A percentile compares a stretch with the other conserved stretches of the same genome.
phyloP scores from a whole-genome alignment of 345 rosid species.

The Arabis hirsuta region DNA sequence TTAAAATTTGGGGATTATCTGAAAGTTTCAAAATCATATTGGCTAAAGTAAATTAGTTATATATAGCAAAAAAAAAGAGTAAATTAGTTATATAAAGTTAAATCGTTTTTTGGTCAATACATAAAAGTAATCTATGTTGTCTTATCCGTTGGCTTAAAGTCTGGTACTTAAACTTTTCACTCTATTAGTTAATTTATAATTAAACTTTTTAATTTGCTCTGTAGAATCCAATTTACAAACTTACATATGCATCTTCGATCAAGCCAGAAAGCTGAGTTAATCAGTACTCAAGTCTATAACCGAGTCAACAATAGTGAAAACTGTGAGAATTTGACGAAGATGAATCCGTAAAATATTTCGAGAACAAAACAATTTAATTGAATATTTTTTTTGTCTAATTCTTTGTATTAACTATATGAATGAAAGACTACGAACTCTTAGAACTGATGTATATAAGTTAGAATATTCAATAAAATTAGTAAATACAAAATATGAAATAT shows the following conservation, averaged over 20 bases:
- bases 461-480: too few species aligned
- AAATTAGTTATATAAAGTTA: neutral
- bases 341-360: too few species aligned
- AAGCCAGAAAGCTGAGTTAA: neutral
- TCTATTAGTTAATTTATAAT: conserved; percentile 5
- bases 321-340: too few species aligned
- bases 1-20: conserved; percentile 3
- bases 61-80: too few species aligned
- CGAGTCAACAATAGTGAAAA: neutral
- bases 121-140: conserved; percentile 17
- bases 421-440: too few species aligned
- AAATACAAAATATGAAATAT: too few species aligned
- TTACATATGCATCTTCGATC: neutral
- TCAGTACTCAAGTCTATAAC: neutral
- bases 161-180: conserved; percentile 28
- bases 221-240: neutral
- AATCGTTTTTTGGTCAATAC: too few species aligned
- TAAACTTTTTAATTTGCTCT: neutral
- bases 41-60: neutral
- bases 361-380: too few species aligned
- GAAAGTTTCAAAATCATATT: neutral
- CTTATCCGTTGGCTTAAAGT: conserved; percentile 14
- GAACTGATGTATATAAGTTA: too few species aligned
- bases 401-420: too few species aligned
- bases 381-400: too few species aligned